Conservation (phyloP, 73 alveolate genomes). For the Uronychia binucleata region DNA sequence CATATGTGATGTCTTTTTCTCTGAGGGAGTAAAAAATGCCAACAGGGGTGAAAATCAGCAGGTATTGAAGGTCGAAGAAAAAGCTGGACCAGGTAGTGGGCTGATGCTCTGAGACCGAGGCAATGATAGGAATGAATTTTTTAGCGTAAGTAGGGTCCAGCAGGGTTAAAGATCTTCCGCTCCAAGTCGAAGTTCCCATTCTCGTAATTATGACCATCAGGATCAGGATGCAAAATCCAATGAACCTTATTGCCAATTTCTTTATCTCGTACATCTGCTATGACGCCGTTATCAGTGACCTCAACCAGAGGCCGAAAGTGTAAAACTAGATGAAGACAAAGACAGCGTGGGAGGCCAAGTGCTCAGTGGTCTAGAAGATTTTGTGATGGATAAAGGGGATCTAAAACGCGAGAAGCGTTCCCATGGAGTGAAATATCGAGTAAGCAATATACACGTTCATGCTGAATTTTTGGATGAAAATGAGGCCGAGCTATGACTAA, state of each 20-base stretch:
- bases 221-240: slow-evolving; percentile 15
- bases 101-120: slow-evolving; percentile 79
- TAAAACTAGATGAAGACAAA: slow-evolving; percentile 57
- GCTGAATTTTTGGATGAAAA: slow-evolving; percentile 69
- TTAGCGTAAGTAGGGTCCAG: slow-evolving; percentile 80
- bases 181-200: slow-evolving; percentile 69
- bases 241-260: slow-evolving; percentile 35
- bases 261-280: slow-evolving; percentile 45
- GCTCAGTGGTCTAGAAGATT: slow-evolving; percentile 62
- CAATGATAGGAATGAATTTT: slow-evolving; percentile 72
- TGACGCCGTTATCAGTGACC: slow-evolving; percentile 29
- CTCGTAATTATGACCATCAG: slow-evolving; percentile 47
- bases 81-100: slow-evolving; percentile 72
- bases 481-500: slow-evolving; percentile 52
- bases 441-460: slow-evolving; percentile 76
- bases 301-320: slow-evolving; percentile 33
- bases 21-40: slow-evolving; percentile 63
- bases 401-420: slow-evolving; percentile 85
- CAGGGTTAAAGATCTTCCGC: slow-evolving; percentile 77
- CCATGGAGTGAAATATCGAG: slow-evolving; percentile 75
- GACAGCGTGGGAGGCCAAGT: slow-evolving; percentile 68
- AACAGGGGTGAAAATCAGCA: slow-evolving; percentile 64
- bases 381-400: slow-evolving; percentile 71
- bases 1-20: slow-evolving; percentile 56
- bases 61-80: slow-evolving; percentile 68